Percentiles rank a stretch among this genome's conserved stretches.
Conservation (phyloP, 257 asterid genomes). For the Agastache rugosa region DNA sequence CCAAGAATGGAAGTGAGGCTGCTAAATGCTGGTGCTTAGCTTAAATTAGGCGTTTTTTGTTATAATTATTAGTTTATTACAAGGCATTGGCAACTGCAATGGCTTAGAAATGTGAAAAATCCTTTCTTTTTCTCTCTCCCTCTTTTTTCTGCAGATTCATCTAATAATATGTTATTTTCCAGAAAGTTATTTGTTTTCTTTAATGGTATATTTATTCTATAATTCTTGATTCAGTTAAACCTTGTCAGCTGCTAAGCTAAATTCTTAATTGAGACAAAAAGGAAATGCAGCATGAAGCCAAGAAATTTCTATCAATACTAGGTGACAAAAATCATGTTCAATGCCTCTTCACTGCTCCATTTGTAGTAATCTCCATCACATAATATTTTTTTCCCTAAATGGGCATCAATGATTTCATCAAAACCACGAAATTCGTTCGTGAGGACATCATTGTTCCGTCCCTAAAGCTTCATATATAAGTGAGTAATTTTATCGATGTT, state of each 20-base stretch:
- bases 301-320: conserved; percentile 1
- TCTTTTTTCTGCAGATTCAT: not conserved
- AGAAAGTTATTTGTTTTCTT: not conserved
- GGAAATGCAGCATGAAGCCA: conserved; percentile 16
- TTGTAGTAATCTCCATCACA: not conserved
- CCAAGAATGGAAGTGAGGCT: conserved; percentile 19
- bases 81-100: not conserved
- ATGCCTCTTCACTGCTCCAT: conserved; percentile 25
- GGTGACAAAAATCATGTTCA: conserved; percentile 41
- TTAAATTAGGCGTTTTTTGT: conserved; percentile 40
- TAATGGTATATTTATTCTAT: not conserved
- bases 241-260: not conserved
- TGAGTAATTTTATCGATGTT: too few species aligned
- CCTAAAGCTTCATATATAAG: too few species aligned
- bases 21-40: conserved; percentile 33
- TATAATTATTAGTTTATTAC: conserved; percentile 24
- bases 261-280: not conserved
- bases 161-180: not conserved
- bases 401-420: too few species aligned
- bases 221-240: conserved; percentile 16
- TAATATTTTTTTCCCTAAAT: not conserved
- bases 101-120: not conserved
- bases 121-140: not conserved
- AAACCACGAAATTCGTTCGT: too few species aligned
- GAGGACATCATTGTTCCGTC: too few species aligned